These are phyloP conservation scores for Comarum palustre DNA, from an alignment of 306 rosid species.

Conservation along the genomic window DNA sequence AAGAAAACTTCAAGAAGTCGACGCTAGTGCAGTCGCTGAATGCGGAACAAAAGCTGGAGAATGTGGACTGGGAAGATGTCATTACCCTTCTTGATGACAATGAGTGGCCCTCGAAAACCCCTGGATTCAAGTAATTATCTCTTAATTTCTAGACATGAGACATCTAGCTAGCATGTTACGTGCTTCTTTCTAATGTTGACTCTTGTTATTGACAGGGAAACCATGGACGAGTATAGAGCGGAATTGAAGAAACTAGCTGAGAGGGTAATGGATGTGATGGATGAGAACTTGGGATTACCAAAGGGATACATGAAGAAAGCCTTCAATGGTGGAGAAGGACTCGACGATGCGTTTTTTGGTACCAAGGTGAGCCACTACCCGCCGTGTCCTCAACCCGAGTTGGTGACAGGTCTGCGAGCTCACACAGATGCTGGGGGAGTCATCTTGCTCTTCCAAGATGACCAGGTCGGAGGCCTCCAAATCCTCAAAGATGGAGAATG, in stretches of 20 bases:
- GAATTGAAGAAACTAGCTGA: constrained; percentile 71
- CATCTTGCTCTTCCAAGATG: constrained; percentile 88
- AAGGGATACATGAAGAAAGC: constrained; percentile 71
- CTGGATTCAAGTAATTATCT: constrained; percentile 63
- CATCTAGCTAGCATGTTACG: not conserved
- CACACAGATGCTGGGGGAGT: constrained; percentile 99
- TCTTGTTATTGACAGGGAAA: constrained; percentile 53
- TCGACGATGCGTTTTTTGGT: constrained; percentile 70
- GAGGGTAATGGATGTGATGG: constrained; percentile 79
- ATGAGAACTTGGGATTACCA: constrained; percentile 75
- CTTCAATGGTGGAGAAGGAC: constrained; percentile 57
- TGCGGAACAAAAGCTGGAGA: constrained; percentile 51
- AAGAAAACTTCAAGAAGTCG: constrained; percentile 67
- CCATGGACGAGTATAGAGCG: constrained; percentile 65
- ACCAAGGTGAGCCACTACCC: constrained; percentile 99
- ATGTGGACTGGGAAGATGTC: constrained; percentile 94
- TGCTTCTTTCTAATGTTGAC: not conserved
- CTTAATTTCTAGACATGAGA: not conserved
- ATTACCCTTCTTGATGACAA: constrained; percentile 64
- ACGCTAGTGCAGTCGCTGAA: constrained; percentile 43
- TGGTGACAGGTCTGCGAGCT: constrained; percentile 80
- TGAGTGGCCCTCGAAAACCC: constrained; percentile 73
- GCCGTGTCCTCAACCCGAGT: constrained; percentile 77
- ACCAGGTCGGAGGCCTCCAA: constrained; percentile 83
- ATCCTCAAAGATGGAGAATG: constrained; percentile 88